These are phyloP conservation scores for Leavenworthia alabamica DNA, from an alignment of 345 rosid genomes.

Conservation along the genomic window DNA sequence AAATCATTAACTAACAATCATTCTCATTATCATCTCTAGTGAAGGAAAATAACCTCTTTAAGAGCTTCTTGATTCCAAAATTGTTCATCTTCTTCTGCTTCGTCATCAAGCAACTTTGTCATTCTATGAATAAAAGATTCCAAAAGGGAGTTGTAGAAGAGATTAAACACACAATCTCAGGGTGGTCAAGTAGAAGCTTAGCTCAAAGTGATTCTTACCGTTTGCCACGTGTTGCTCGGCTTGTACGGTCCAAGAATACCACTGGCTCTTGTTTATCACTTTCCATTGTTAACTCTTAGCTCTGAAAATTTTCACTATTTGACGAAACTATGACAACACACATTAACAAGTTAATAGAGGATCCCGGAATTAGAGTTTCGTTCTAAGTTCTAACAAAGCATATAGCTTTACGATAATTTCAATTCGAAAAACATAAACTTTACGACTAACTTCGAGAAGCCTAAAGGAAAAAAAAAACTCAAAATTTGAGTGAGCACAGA, in stretches of 20 bases:
- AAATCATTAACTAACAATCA: neutral
- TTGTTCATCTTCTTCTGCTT: slow-evolving; percentile 72
- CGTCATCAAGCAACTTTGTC: slow-evolving; percentile 82
- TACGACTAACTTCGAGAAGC: neutral
- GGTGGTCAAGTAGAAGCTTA: neutral
- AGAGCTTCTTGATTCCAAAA: slow-evolving; percentile 98
- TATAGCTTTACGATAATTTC: neutral
- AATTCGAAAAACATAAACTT: neutral
- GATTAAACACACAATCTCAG: neutral
- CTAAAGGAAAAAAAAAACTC: neutral
- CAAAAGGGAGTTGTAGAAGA: neutral
- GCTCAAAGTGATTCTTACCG: slow-evolving; percentile 37
- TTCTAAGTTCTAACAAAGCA: neutral
- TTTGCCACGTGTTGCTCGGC: slow-evolving; percentile 72
- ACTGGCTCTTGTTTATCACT: slow-evolving; percentile 41
- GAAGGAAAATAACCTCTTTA: slow-evolving; percentile 47
- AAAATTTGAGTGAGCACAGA: neutral
- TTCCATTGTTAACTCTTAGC: slow-evolving; percentile 38
- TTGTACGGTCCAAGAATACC: slow-evolving; percentile 59
- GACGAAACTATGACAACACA: slow-evolving; percentile 7
- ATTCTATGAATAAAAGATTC: slow-evolving; percentile 40
- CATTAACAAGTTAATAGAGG: neutral
- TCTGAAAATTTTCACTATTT: slow-evolving; percentile 9
- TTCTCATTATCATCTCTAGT: neutral
- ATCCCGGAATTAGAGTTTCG: neutral